A percentile compares a stretch with the other conserved stretches of the same genome.
phyloP scores from a whole-genome alignment of 2,329 filamentous ascomycete species.

The Talaromyces sp. region DNA sequence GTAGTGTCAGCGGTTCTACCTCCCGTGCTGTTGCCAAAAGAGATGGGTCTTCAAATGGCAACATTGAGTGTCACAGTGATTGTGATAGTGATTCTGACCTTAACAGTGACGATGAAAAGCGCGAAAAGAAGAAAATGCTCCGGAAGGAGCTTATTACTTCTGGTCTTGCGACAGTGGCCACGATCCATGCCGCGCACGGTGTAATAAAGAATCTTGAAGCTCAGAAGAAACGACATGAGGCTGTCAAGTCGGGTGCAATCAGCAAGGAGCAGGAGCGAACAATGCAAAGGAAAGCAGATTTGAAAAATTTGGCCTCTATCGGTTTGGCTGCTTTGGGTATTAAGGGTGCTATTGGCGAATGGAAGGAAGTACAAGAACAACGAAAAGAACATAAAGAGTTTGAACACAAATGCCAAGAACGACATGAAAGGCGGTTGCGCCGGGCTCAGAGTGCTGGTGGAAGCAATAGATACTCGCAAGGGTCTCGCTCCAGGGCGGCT shows the following conservation, averaged over 20 bases:
- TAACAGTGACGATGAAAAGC: constrained; percentile 63
- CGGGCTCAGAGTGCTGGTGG: constrained; percentile 16
- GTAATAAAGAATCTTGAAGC: constrained; percentile 64
- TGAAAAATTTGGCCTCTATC: constrained; percentile 65
- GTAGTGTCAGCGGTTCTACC: constrained; percentile 28
- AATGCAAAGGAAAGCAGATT: constrained; percentile 61
- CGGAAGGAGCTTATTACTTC: constrained; percentile 66
- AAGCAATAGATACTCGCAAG: constrained; percentile 5
- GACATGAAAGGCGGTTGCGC: constrained; percentile 48
- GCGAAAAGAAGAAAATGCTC: constrained; percentile 62
- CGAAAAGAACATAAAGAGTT: constrained; percentile 56
- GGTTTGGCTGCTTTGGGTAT: constrained; percentile 67
- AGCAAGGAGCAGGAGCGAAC: constrained; percentile 61
- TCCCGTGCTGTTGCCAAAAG: constrained; percentile 21
- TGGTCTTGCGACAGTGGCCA: constrained; percentile 66
- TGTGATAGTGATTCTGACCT: constrained; percentile 50
- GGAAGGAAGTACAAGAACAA: constrained; percentile 66
- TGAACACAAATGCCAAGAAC: constrained; percentile 46
- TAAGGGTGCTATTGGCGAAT: constrained; percentile 64
- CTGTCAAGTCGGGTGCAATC: constrained; percentile 64
- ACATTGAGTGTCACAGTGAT: constrained; percentile 20
- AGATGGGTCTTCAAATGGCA: constrained; percentile 12
- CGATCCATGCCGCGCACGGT: constrained; percentile 66
- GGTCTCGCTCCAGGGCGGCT: constrained; percentile 7
- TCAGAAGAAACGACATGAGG: constrained; percentile 58